phyloP scores from a whole-genome alignment of 2,329 filamentous ascomycete genomes.

The Microdochium trichocladiopsis region DNA sequence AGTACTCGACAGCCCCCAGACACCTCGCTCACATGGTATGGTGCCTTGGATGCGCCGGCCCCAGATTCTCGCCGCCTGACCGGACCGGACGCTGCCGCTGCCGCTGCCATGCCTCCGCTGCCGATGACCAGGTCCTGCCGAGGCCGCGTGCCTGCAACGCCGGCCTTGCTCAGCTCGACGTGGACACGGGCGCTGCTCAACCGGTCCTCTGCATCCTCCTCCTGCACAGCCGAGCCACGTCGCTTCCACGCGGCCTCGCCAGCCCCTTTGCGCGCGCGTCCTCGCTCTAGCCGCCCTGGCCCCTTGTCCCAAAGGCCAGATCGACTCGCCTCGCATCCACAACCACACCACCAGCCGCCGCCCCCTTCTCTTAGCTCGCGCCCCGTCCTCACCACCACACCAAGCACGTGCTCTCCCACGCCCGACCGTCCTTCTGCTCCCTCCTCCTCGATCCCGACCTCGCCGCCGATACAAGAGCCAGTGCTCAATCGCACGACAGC shows the following conservation, averaged over 20 bases:
- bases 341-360: neutral
- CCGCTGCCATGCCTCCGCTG: neutral
- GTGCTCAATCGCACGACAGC: conserved; percentile 7
- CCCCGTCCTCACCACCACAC: neutral
- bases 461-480: neutral
- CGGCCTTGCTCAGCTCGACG: neutral
- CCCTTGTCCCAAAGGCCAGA: neutral
- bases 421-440: neutral
- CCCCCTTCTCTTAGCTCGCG: neutral
- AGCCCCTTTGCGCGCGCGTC: neutral
- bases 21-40: neutral
- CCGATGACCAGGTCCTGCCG: neutral
- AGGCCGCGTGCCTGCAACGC: neutral
- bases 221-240: neutral
- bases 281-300: neutral
- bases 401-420: neutral
- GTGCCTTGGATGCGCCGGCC: neutral
- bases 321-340: neutral
- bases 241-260: neutral
- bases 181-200: neutral
- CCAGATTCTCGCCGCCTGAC: neutral
- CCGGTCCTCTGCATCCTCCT: neutral
- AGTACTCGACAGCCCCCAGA: too few relatives aligned
- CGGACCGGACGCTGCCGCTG: neutral
- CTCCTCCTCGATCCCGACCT: conserved; percentile 1